A percentile compares a stretch with the other conserved stretches of the same genome.
Conservation (phyloP, 768 basidiomycete species). For the Naganishia randhawae region DNA sequence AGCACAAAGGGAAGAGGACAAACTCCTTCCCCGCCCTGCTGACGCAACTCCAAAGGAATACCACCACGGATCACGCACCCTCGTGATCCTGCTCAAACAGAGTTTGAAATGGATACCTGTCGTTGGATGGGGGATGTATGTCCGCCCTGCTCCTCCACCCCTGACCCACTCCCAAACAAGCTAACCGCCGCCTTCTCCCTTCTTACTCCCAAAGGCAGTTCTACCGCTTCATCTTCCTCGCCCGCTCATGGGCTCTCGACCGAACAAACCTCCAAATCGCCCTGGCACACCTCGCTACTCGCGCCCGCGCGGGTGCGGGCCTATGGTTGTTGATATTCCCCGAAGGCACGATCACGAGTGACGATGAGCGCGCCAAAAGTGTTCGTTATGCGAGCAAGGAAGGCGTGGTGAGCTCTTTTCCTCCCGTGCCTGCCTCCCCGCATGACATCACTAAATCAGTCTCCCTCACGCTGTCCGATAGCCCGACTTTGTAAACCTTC, state of each 20-base stretch:
- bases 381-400: constrained; percentile 82
- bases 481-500: constrained; percentile 72
- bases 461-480: constrained; percentile 47
- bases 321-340: constrained; percentile 85
- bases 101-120: constrained; percentile 81
- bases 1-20: not conserved
- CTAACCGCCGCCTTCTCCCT: not conserved
- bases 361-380: constrained; percentile 77
- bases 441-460: not conserved
- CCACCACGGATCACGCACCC: constrained; percentile 56
- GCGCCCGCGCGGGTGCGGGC: constrained; percentile 43
- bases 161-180: not conserved
- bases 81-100: constrained; percentile 90
- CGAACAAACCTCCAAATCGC: constrained; percentile 62
- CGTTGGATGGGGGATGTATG: constrained; percentile 71
- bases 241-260: constrained; percentile 86
- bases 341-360: constrained; percentile 89
- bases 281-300: constrained; percentile 64
- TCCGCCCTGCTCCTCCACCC: not conserved
- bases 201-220: constrained; percentile 67
- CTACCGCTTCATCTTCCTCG: constrained; percentile 87
- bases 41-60: not conserved
- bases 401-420: constrained; percentile 67
- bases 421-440: not conserved
- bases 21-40: not conserved